Evolutionary conservation across 768 basidiomycete species (phyloP), one percentile per base, ranked within the genome.

Genomic region (Tephrocybe sp.): DNA sequence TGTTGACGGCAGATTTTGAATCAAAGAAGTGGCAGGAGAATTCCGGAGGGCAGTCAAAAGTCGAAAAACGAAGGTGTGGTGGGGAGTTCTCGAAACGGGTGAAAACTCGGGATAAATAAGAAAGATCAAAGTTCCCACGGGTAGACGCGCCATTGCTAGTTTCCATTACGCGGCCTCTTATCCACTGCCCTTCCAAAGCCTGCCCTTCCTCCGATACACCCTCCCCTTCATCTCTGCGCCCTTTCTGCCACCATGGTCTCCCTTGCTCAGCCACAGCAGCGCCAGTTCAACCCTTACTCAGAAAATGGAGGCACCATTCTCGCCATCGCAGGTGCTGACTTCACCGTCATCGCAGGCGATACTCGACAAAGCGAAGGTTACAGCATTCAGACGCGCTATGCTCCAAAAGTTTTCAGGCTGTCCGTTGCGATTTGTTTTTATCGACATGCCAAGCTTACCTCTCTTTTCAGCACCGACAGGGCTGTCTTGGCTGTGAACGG

Each of bases 311-410:
- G 97, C 22, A 94, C 94, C 16, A 95, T 97, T 70, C 84, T 99
- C 60, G 91, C 91, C 62, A 91, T 98, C 64, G 92, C 94, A 4
- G 97, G 95, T 45, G 80, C 83, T 38, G 90, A 94, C 67, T 98
- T 98, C 67, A 80, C 81, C 52, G 93, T 98, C 64, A 89, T 97
- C 61, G 94, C 97, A 4, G 91, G 94, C 44, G 95, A 99, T 70
- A 99, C 95, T 37, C 76, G 95, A 49, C 97, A 98, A 73, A 92
- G 86, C 57, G 90, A 94, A 65, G 95, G 95, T n/a, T 98, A 91
- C 71, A 89, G 75, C 64, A 99, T 99, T 67, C 95, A 99, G 76
- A 97, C 95, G 52, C 80, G 95, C 67, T 97, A 97, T 68, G 93
- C 93, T 7, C 86, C 93, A 36, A 95, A 97, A 70, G 93, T 97